A percentile compares a stretch with the other conserved stretches of the same genome.
phyloP scores from a whole-genome alignment of 345 rosid species.

The Eucalyptus melliodora region DNA sequence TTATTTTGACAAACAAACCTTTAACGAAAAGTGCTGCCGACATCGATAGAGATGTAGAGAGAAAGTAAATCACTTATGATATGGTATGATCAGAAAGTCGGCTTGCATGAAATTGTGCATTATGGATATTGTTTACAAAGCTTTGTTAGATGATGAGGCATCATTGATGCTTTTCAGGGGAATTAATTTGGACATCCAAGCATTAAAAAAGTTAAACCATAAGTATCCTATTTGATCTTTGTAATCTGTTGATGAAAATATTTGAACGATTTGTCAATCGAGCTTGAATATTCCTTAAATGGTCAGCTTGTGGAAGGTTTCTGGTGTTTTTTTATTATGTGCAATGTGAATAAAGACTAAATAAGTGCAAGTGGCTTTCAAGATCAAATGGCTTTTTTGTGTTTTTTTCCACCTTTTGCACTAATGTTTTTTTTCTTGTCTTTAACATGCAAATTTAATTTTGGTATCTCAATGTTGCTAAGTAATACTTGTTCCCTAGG shows the following conservation, averaged over 20 bases:
- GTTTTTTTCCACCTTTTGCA: slow-evolving; percentile 1
- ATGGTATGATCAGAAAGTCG: neutral
- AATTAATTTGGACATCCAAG: neutral
- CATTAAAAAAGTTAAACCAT: neutral
- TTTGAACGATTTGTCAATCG: neutral
- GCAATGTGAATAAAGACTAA: neutral
- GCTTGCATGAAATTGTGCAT: neutral
- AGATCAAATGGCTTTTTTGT: neutral
- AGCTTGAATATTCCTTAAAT: neutral
- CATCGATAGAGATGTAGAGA: slow-evolving; percentile 63
- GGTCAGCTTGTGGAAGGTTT: neutral
- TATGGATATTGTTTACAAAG: neutral
- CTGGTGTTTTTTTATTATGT: neutral
- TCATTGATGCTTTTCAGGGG: neutral
- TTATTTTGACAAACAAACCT: too few species aligned
- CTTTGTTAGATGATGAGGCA: neutral
- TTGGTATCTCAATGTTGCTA: too few species aligned
- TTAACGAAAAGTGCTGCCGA: slow-evolving; percentile 24
- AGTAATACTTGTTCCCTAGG: too few species aligned
- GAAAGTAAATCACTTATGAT: neutral
- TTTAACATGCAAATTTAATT: too few species aligned
- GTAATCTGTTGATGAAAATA: neutral
- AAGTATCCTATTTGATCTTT: neutral
- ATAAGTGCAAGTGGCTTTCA: neutral
- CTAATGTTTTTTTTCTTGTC: too few species aligned